phyloP scores from a whole-genome alignment of 2,329 filamentous ascomycete genomes.

The Aureobasidium musti region DNA sequence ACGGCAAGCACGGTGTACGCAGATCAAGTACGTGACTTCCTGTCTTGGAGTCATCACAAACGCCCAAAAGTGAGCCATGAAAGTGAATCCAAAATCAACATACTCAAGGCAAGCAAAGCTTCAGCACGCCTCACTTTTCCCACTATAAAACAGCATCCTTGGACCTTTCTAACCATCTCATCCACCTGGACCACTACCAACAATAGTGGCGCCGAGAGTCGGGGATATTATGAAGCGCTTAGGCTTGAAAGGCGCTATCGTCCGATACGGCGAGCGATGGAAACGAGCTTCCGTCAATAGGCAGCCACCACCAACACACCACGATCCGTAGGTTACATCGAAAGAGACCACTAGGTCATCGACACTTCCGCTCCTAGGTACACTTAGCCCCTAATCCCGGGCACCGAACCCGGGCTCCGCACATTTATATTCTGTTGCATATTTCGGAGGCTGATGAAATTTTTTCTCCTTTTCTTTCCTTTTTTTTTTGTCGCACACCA shows the following conservation, averaged over 20 bases:
- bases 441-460: neutral
- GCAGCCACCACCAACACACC: neutral
- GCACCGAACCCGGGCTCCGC: neutral
- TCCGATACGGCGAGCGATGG: neutral
- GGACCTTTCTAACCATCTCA: neutral
- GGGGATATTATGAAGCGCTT: no score
- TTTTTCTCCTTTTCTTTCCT: neutral
- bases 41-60: no score
- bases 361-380: neutral
- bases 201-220: no score
- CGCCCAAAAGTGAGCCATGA: no score
- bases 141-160: neutral
- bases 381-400: neutral
- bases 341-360: neutral
- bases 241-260: no score
- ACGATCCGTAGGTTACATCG: neutral
- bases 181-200: neutral
- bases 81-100: no score
- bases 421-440: neutral
- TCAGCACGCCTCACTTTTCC: neutral
- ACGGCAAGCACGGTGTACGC: no score
- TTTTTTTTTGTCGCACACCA: neutral
- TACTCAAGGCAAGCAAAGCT: no score
- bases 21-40: no score
- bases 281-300: neutral